Evolutionary conservation across 352 stramenopile species (phyloP), one percentile per base, ranked within the genome.

Genomic region (Globisporangium okanoganense): DNA sequence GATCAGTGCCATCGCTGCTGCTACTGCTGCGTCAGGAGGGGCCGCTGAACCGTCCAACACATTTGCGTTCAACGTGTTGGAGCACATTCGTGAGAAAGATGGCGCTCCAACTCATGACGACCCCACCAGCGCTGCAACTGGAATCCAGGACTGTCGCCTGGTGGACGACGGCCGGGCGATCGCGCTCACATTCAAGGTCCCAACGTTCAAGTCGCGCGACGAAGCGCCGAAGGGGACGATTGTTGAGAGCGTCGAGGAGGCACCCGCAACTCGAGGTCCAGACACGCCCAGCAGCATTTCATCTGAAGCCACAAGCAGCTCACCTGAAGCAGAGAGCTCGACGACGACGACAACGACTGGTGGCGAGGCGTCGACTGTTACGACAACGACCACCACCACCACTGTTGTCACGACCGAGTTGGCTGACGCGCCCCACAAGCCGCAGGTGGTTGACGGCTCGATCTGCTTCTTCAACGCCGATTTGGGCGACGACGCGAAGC

Each of bases 401-500:
- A 33, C 44, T 43, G 31, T 22, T 45, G 33, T 36, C 24, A 10
- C 20, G 0, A 49, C 7, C 3, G 49, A 41, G 22, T 29, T 22
- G 29, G 47, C 25, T 24, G 25, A 52, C 5, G 16, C 18, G 18
- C 16, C 40, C 0, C 48, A 71, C 66, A 47, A 66, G n/a, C 70
- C 79, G 7, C 82, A 88, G 29, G 70, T 88, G 31, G 58, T 70
- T 9, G 83, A 92, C 40, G 83, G 83, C 18, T 58, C 77, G 53
- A 61, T 90, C 31, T 92, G 83, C 61, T 88, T 92, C 33, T 90
- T 72, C 57, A 84, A 92, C 61, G 66, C 67, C 3, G 73, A 88
- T 24, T 68, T 81, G 35, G 60, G 41, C 16, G 57, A 62, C n/a
- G 67, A 80, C 18, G 74, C 80, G n/a, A 85, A 72, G 52, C 72